Evolutionary conservation across 495 filamentous ascomycete species (phyloP).

Genomic region (Xylaria intraflava): DNA sequence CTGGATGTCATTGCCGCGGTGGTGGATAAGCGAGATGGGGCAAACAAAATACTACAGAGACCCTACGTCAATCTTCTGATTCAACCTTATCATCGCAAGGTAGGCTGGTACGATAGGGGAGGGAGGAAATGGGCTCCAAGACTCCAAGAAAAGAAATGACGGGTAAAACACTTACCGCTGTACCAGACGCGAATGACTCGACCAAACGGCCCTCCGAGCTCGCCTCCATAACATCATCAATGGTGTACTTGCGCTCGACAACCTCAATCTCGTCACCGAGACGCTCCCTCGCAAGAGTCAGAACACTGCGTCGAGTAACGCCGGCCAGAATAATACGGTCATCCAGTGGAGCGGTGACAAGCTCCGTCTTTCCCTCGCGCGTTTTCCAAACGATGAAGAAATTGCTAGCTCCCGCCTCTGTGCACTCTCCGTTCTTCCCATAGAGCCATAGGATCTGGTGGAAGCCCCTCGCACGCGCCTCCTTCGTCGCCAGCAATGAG

Average conservation of each 20-base stretch:
- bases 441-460: conserved; percentile 93
- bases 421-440: conserved; percentile 64
- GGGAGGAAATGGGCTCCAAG: not conserved
- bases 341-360: conserved; percentile 76
- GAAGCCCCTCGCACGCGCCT: conserved; percentile 64
- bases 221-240: conserved; percentile 69
- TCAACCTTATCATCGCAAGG: not conserved
- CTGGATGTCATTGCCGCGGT: conserved; percentile 59
- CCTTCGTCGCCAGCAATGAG: conserved; percentile 63
- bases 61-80: not conserved
- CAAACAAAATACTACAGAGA: conserved; percentile 65
- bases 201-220: conserved; percentile 66
- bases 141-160: not conserved
- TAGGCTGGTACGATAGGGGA: not conserved
- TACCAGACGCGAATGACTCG: conserved; percentile 82
- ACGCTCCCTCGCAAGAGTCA: conserved; percentile 63
- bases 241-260: conserved; percentile 73
- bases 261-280: conserved; percentile 59
- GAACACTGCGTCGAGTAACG: conserved; percentile 69
- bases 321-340: conserved; percentile 80
- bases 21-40: conserved; percentile 66
- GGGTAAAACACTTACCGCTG: conserved; percentile 56
- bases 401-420: conserved; percentile 87
- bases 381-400: conserved; percentile 84
- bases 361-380: conserved; percentile 57